Conservation (phyloP, 176 grass and related monocot species). For the Elymus sibiricus region DNA sequence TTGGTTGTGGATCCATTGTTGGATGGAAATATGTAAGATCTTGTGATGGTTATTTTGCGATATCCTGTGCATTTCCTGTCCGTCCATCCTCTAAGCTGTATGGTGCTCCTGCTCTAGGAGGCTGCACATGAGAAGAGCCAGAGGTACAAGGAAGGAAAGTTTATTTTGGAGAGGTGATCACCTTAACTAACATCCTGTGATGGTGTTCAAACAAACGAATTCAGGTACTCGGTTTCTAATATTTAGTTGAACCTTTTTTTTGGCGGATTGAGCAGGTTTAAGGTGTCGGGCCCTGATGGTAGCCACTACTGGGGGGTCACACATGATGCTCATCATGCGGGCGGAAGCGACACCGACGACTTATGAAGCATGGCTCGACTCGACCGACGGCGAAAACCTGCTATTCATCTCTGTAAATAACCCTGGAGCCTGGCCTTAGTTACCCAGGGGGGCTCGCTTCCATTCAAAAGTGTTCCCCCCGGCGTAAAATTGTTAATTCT, state of each 20-base stretch:
- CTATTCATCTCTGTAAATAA: constrained; percentile 37
- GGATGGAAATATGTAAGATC: constrained; percentile 99
- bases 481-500: constrained; percentile 32
- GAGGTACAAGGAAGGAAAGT: constrained; percentile 99
- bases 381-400: neutral
- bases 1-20: constrained; percentile 96
- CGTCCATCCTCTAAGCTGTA: constrained; percentile 4
- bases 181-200: neutral
- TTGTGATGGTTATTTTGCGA: constrained; percentile 2
- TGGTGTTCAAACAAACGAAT: neutral
- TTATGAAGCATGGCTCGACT: constrained; percentile 29
- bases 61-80: constrained; percentile 19
- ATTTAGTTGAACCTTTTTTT: neutral
- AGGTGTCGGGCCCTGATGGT: constrained; percentile 65
- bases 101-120: constrained; percentile 50
- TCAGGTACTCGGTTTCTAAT: neutral
- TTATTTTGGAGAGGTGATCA: constrained; percentile 86
- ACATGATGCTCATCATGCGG: constrained; percentile 46
- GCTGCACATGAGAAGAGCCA: constrained; percentile 75
- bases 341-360: constrained; percentile 67
- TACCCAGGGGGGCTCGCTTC: constrained; percentile 11
- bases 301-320: constrained; percentile 53
- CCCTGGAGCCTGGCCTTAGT: constrained; percentile 15
- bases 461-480: constrained; percentile 33
- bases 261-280: constrained; percentile 51